A percentile compares a stretch with the other conserved stretches of the same genome.
Conservation (phyloP, 208 protist species). For the Trypanosomatidae sp. region DNA sequence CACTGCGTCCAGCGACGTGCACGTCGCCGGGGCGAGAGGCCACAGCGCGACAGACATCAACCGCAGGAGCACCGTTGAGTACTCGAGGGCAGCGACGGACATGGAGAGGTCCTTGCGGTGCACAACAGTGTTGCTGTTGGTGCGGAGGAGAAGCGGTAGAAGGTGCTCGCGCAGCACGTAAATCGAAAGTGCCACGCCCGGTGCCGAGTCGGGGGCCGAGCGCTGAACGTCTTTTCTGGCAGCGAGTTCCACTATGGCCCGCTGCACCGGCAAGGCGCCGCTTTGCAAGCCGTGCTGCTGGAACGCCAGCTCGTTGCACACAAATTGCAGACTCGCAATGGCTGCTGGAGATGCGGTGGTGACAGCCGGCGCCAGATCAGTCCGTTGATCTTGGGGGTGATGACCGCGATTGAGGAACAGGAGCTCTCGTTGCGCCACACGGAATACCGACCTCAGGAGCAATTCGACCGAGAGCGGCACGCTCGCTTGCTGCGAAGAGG, state of each 20-base stretch:
- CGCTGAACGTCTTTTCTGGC: background rate
- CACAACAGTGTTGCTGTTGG: background rate
- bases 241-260: background rate
- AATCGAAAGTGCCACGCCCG: background rate
- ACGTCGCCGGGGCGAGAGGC: constrained; percentile 1
- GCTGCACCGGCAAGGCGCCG: background rate
- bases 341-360: background rate
- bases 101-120: background rate
- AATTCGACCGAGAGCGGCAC: background rate
- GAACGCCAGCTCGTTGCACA: background rate
- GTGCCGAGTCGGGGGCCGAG: background rate
- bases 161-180: constrained; percentile 7
- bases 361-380: background rate
- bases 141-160: constrained; percentile 2
- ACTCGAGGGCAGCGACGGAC: background rate
- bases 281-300: background rate
- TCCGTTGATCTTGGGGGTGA: constrained; percentile 1
- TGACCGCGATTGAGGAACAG: background rate
- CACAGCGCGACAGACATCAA: constrained; percentile 19
- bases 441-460: background rate
- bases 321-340: constrained; percentile 2
- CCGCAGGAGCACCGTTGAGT: constrained; percentile 4
- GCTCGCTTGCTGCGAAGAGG: constrained; percentile 1
- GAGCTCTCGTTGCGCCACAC: constrained; percentile 1
- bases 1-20: constrained; percentile 8